A percentile compares a stretch with the other conserved stretches of the same genome.
Evolutionary conservation across 305 asterid genomes (phyloP).

Genomic region (Plantago lanceolata): DNA sequence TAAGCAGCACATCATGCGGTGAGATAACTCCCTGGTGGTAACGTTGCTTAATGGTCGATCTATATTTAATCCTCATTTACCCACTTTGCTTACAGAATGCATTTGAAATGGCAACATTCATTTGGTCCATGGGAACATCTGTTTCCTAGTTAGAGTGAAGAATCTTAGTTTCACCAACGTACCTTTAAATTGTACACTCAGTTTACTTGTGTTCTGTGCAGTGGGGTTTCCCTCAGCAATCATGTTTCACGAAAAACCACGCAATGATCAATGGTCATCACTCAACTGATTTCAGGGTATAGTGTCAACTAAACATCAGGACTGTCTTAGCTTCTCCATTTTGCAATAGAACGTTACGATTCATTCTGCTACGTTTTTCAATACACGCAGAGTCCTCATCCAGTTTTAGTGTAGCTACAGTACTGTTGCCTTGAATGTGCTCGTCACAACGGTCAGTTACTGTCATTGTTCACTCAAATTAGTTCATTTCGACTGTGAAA

Average conservation of each 20-base stretch:
- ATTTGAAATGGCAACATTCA: constrained; percentile 92
- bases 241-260: constrained; percentile 85
- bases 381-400: constrained; percentile 57
- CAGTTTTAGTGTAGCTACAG: constrained; percentile 95
- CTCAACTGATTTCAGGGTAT: constrained; percentile 70
- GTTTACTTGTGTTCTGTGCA: constrained; percentile 25
- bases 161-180: neutral
- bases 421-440: constrained; percentile 73
- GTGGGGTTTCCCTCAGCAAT: constrained; percentile 78
- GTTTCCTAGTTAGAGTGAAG: constrained; percentile 15
- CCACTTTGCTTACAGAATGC: constrained; percentile 59
- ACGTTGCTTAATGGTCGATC: neutral
- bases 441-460: constrained; percentile 64
- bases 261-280: constrained; percentile 53
- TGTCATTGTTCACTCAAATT: neutral
- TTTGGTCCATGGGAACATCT: constrained; percentile 69
- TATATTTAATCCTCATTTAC: neutral
- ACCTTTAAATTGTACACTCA: constrained; percentile 6
- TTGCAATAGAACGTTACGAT: neutral
- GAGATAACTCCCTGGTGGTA: neutral
- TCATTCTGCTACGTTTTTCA: neutral
- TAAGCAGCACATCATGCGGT: constrained; percentile 19
- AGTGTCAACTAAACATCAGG: neutral
- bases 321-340: neutral
- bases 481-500: neutral